Evolutionary conservation across 169 alveolate species (phyloP), one percentile per base, ranked within the genome.

Genomic region (Plasmodium cynomolgi): DNA sequence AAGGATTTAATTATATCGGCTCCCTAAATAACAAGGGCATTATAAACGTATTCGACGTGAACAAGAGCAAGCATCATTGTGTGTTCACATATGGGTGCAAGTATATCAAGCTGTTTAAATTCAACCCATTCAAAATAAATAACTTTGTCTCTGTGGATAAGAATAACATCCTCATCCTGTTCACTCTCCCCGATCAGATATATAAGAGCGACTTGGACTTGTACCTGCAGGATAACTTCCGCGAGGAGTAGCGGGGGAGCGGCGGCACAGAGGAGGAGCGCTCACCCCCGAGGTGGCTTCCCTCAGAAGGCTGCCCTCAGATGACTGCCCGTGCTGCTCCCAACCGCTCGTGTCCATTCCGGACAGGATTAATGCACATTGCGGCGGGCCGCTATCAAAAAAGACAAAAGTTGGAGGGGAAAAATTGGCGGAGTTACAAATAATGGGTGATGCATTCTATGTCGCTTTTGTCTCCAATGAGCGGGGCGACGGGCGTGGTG

Each of bases 1-100:
- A 85, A 75, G 93, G 72, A 0, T 85, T 85, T 85, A 85, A 85
- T 73, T 85, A 85, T 75, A 85, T 85, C 29, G 93, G 93, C 2
- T 85, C 93, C 0, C 58, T 85, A 50, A 85, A 85, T 75, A 85
- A 85, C 62, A 85, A 85, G 41, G 93, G 93, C 7, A 85, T 85
- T n/a, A 85, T 85, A 7, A 85, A 85, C 13, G 11, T 85, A 11
- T 85, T 23, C 62, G 93, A 85, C 39, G 84, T 85, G 8, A 85
- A 85, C 79, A 85, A 85, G 31, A 85, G 74, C 62, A 85, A 75
- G 44, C 84, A 85, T 33, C 93, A 85, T 26, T 85, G 93, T 75
- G 84, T 85, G 0, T 85, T 85, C 68, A 85, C 93, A 0, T 85
- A 85, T 34, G 93, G 93, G 9, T 75, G 84, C 23, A 85, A 85